Base-by-base conservation (phyloP, 495 filamentous ascomycete species). In the Trichoderma reesei region DNA sequence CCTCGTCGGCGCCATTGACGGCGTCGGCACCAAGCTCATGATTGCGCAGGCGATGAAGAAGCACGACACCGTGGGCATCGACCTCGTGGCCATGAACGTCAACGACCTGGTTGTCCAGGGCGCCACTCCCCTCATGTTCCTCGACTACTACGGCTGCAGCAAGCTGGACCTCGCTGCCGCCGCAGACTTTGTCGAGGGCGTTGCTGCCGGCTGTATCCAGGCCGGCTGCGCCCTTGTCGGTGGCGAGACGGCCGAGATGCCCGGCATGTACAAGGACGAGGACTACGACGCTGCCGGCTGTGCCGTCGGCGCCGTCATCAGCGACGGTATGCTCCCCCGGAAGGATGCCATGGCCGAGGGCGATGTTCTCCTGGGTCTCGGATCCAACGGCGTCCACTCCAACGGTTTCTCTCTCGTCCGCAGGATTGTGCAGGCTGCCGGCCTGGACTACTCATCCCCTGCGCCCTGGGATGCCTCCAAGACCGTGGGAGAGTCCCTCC, bases 231-330 rank as follows among this genome's bases (percentile, higher is more conserved):
- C 91, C n/a, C 82, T 98, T 6, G 86, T 96, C 48, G 94, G 94
- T 26, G 94, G 94, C 33, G 94, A 98, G 74, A 98, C 94, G 3
- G 94, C 94, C 9, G 94, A 98, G 76, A 96, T 98, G 94, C 92
- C 92, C 6, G 91, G 90, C 54, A 86, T 97, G 75, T 96, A 96
- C 77, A 73, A 85, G 7, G 83, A 81, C 34, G 86, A 89, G 42
- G 88, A 92, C 66, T 98, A 96, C 74, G 92, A 97, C 69, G 90
- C 92, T 14, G 91, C 89, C 20, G 94, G 95, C 65, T 86, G 87
- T 38, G 91, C 91, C 18, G 86, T 92, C 62, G 94, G 94, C 56
- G 90, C 90, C 60, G 88, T 98, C 75, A 71, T 77, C 14, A 74
- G 84, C n/a, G 80, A 79, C 3, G 79, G 83, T 64, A 81, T 91